These are phyloP conservation scores for Dactylellina drechsleri DNA, from an alignment of 2,329 filamentous ascomycete species.

Conservation along the genomic window DNA sequence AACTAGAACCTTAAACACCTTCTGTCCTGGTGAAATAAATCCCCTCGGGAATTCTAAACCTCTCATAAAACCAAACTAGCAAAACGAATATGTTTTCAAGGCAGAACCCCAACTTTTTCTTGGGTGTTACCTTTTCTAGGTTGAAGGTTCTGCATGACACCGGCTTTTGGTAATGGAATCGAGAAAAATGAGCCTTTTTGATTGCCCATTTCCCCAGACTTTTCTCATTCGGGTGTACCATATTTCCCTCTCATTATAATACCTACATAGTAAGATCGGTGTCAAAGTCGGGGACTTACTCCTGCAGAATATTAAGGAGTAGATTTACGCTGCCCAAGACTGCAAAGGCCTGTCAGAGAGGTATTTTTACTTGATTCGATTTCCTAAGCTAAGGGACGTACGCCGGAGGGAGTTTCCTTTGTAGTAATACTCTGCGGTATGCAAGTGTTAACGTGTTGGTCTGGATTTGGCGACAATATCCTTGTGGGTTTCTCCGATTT, in stretches of 20 bases:
- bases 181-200: conserved; percentile 39
- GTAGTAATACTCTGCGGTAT: conserved; percentile 3
- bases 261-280: not conserved
- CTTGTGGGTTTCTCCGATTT: conserved; percentile 41
- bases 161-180: conserved; percentile 36
- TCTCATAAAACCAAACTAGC: no score
- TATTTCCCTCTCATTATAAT: not conserved
- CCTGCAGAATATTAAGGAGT: no score
- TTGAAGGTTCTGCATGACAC: conserved; percentile 16
- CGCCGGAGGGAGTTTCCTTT: no score
- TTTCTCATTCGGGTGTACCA: not conserved
- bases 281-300: no score
- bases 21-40: no score
- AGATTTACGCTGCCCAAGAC: no score
- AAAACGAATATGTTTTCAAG: conserved; percentile 19
- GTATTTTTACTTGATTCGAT: conserved; percentile 28
- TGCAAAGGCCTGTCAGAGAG: not conserved
- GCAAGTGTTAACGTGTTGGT: conserved; percentile 18
- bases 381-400: no score
- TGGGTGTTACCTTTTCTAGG: conserved; percentile 46
- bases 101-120: conserved; percentile 34
- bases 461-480: conserved; percentile 49
- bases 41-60: no score
- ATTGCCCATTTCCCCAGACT: conserved; percentile 18
- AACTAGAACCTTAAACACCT: no score